Conservation (phyloP, 495 filamentous ascomycete species). For the Jackrogersella multiformis region DNA sequence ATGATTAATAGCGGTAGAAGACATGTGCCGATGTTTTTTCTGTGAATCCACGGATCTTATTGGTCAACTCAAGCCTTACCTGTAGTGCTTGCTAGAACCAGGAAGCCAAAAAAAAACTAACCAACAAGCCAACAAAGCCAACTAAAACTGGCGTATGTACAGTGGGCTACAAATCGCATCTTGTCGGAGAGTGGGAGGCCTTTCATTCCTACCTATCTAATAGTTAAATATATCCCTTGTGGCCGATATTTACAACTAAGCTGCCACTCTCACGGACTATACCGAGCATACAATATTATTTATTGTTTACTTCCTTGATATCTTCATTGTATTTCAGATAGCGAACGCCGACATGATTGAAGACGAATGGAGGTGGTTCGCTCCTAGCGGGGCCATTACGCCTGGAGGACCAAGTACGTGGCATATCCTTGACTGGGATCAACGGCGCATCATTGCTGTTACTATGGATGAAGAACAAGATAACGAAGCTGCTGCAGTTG, state of each 20-base stretch:
- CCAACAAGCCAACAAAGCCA: not conserved
- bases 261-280: too few species aligned
- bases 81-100: not conserved
- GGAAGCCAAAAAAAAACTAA: not conserved
- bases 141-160: too few species aligned
- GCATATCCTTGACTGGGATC: slow-evolving; percentile 38
- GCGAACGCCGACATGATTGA: slow-evolving; percentile 31
- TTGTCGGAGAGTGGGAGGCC: not conserved
- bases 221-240: not conserved
- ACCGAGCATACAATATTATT: too few species aligned
- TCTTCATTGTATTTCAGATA: too few species aligned
- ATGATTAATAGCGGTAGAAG: too few species aligned
- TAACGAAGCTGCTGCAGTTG: slow-evolving; percentile 20
- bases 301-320: too few species aligned
- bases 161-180: too few species aligned
- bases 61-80: not conserved
- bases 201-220: not conserved
- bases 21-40: not conserved
- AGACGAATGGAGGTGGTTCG: slow-evolving; percentile 23
- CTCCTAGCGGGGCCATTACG: slow-evolving; percentile 19
- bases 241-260: too few species aligned
- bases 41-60: not conserved
- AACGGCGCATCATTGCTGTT: slow-evolving; percentile 35
- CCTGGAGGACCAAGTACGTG: slow-evolving; percentile 39
- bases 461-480: slow-evolving; percentile 39